Base-by-base conservation (phyloP, 176 grass and related monocot genomes). In the Hyparrhenia diplandra region DNA sequence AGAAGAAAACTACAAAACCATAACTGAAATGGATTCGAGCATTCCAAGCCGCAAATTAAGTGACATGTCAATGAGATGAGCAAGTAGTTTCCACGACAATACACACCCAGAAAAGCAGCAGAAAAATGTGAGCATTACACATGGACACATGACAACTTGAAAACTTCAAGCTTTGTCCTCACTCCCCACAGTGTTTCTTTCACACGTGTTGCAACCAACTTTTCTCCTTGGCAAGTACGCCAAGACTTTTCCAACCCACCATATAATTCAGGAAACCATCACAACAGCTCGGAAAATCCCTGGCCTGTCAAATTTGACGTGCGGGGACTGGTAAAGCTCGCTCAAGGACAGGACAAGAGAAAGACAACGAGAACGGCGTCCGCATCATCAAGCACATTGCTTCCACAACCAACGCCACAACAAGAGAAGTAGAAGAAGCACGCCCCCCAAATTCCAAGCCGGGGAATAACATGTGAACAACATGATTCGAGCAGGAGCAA, bases 1-100 rank as follows among this genome's bases (percentile, higher is more conserved):
- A 47, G 63, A 75, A 51, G 69, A 1, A 68, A 61, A 76, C 14
- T 5, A n/a, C 14, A 62, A 18, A 66, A 23, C 21, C 28, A 12
- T 78, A 57, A 9, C 13, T 64, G 63, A 32, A 78, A 64, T 43
- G 45, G 59, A 42, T 46, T 6, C 16, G 7, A 34, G 51, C 16
- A 24, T 25, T 71, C 25, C 3, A 18, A 17, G 45, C 4, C 28
- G 13, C 58, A 59, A 16, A 11, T 20, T 17, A 1, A 23, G 74
- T 40, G 41, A 42, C 81, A 84, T 75, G 82, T 47, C 63, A 64
- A 89, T 16, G 30, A 71, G 70, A 85, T 75, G 41, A 76, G 28
- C 80, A 73, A 78, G 45, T 72, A 55, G 54, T 77, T 58, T 64
- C 64, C 64, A 9, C 51, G 64, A 62, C 72, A 63, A 49, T 24